Evolutionary conservation across 352 stramenopile species (phyloP).

Genomic region (Globisporangium apiculatum): DNA sequence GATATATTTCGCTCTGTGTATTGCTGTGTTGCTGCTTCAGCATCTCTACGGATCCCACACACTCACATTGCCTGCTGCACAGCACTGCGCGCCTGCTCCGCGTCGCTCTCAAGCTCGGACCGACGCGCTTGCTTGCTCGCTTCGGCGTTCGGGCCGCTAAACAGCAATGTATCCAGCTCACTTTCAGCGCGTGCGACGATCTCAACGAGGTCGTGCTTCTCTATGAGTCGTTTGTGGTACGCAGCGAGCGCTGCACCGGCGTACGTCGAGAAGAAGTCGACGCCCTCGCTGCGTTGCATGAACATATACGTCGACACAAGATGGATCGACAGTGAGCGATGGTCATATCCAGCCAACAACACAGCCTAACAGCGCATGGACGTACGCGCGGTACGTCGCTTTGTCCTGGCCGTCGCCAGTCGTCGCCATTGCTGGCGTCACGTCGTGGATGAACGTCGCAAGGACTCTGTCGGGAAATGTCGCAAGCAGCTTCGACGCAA

Average conservation of each 20-base stretch:
- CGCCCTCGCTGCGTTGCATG: constrained; percentile 33
- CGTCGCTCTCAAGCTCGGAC: constrained; percentile 35
- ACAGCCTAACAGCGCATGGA: too few relatives aligned
- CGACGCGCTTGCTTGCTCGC: constrained; percentile 28
- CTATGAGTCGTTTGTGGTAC: constrained; percentile 55
- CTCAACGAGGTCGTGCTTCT: constrained; percentile 34
- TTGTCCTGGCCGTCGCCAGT: constrained; percentile 66
- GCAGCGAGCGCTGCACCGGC: constrained; percentile 45
- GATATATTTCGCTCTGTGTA: neutral
- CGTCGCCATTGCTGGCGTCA: constrained; percentile 42
- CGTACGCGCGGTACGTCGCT: constrained; percentile 49
- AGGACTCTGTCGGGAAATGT: constrained; percentile 55
- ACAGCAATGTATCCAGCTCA: constrained; percentile 42
- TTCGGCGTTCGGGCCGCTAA: constrained; percentile 32
- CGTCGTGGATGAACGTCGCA: constrained; percentile 74
- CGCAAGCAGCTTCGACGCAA: constrained; percentile 56
- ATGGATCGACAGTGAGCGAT: neutral
- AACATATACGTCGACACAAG: too few relatives aligned
- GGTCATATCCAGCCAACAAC: too few relatives aligned
- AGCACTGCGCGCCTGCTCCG: constrained; percentile 20
- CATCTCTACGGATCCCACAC: too few relatives aligned
- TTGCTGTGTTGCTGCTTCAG: too few relatives aligned
- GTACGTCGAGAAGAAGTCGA: constrained; percentile 75
- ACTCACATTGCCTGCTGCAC: constrained; percentile 1
- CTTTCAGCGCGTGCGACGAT: constrained; percentile 31